phyloP scores from a whole-genome alignment of 2,329 filamentous ascomycete genomes.

The Eurotiales sp. region DNA sequence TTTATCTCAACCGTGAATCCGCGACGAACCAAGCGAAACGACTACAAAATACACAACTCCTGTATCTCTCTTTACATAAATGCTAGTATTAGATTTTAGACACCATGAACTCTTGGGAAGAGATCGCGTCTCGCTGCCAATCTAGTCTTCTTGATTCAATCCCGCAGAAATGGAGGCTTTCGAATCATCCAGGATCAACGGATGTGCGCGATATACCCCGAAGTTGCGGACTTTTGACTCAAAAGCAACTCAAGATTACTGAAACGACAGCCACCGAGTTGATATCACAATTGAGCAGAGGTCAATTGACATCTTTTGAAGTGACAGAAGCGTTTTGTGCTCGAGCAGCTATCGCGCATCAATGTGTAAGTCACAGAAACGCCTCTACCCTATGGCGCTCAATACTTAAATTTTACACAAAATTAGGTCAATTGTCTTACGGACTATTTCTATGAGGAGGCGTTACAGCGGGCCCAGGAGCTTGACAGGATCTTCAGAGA shows the following conservation, averaged over 20 bases:
- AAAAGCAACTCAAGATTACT: not conserved
- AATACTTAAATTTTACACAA: not conserved
- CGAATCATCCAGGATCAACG: not conserved
- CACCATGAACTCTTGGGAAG: no score
- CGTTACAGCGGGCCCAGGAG: constrained; percentile 30
- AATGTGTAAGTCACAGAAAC: constrained; percentile 4
- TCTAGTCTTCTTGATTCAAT: no score
- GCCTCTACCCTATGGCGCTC: not conserved
- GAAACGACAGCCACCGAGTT: not conserved
- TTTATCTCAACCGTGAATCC: no score
- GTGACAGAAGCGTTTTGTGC: constrained; percentile 46
- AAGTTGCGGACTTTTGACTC: not conserved
- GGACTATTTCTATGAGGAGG: constrained; percentile 33
- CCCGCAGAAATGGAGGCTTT: not conserved
- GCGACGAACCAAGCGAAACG: no score
- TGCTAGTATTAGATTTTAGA: no score
- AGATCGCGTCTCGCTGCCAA: no score
- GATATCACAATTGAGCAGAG: not conserved
- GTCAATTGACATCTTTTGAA: constrained; percentile 39
- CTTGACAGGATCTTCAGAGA: constrained; percentile 31
- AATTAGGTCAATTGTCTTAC: constrained; percentile 28
- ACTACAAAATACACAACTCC: no score
- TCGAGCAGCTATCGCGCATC: constrained; percentile 27
- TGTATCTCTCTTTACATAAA: no score
- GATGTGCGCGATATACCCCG: not conserved